These are phyloP conservation scores for Aureobasidium sp. DNA, from an alignment of 2,329 filamentous ascomycete species.

Conservation along the genomic window DNA sequence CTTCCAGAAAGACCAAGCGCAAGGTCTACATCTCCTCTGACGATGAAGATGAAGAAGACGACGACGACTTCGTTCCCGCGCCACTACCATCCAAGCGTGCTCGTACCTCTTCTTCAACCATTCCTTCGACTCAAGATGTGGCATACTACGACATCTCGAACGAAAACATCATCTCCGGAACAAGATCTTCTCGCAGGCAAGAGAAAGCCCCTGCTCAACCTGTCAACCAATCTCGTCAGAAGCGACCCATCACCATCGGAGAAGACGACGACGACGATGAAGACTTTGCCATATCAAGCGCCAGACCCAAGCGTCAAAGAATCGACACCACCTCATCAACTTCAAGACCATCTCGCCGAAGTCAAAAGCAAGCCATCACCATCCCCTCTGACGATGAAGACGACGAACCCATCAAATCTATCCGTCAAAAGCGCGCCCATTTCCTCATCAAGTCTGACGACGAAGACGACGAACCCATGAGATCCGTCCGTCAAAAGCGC, in stretches of 20 bases:
- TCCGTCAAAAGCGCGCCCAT: too few species aligned
- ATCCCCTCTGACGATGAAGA: too few species aligned
- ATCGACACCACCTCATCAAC: background rate
- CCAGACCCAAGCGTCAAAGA: background rate
- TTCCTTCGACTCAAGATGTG: constrained; percentile 4
- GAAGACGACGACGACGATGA: background rate
- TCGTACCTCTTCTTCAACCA: background rate
- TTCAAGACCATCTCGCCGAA: too few species aligned
- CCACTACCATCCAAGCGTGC: background rate
- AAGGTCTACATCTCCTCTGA: background rate
- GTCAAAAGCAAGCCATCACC: too few species aligned
- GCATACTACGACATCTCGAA: constrained; percentile 6
- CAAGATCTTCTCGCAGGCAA: background rate
- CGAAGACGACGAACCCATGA: too few species aligned
- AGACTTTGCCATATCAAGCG: background rate
- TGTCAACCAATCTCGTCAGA: background rate
- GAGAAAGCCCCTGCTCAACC: background rate
- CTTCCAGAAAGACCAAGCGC: background rate
- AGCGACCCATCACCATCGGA: background rate
- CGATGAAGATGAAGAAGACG: constrained; percentile 1
- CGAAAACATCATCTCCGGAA: background rate
- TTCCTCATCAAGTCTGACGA: too few species aligned
- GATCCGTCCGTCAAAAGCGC: too few species aligned
- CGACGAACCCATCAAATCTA: too few species aligned
- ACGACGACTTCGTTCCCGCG: background rate